Evolutionary conservation across 2,329 filamentous ascomycete species (phyloP).

Genomic region (Domatiomyces globalis): DNA sequence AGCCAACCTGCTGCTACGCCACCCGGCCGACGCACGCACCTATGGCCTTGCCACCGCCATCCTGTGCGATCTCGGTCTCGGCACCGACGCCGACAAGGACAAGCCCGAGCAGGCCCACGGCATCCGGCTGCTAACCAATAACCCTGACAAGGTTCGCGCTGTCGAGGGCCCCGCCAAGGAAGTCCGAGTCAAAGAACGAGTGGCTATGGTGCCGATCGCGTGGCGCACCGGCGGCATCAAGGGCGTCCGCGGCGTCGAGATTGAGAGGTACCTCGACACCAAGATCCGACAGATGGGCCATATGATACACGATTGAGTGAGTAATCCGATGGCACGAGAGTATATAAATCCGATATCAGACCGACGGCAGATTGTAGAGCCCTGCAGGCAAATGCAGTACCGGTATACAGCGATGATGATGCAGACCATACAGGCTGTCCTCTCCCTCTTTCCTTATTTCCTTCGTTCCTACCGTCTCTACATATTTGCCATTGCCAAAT

Average conservation of each 20-base stretch:
- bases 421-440: too few species aligned
- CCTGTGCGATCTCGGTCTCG: constrained; percentile 66
- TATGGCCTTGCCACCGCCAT: constrained; percentile 97
- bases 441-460: too few species aligned
- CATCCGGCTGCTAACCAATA: constrained; percentile 80
- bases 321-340: neutral
- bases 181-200: constrained; percentile 72
- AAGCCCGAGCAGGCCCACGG: constrained; percentile 29
- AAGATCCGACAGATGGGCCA: constrained; percentile 93
- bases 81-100: constrained; percentile 39
- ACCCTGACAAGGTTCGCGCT: constrained; percentile 89
- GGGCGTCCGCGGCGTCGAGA: constrained; percentile 74
- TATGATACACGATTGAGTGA: constrained; percentile 38
- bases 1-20: constrained; percentile 76
- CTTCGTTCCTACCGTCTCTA: too few species aligned
- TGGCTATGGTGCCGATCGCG: constrained; percentile 87
- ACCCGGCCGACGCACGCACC: constrained; percentile 85
- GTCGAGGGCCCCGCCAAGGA: constrained; percentile 86
- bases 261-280: constrained; percentile 85
- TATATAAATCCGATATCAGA: too few species aligned
- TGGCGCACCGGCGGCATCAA: constrained; percentile 69
- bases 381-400: too few species aligned
- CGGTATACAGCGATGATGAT: too few species aligned
- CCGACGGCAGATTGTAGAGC: too few species aligned
- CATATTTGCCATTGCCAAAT: too few species aligned